Evolutionary conservation across 1,139 yeast genomes (phyloP), one percentile per base, ranked within the genome.

Genomic region (Debaryomyces robertsiae): DNA sequence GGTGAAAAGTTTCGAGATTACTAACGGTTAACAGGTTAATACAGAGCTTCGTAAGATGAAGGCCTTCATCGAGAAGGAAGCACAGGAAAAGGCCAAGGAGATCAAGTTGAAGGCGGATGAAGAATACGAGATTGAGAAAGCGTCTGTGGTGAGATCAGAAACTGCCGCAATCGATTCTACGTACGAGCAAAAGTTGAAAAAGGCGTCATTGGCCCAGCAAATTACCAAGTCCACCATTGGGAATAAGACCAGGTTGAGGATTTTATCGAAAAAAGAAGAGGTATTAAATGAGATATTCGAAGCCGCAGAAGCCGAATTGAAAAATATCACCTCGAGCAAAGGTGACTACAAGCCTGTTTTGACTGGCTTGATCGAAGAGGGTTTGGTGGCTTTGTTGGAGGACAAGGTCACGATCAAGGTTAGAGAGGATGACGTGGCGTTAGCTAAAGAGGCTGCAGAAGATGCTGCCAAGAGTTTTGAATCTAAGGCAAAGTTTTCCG

Each of bases 41-140:
- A 88, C 90, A 54, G 98, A 93, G 75, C 89, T 93, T 68, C 83
- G 84, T 67, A 93, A 93, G 76, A 93, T 94, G 97, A 96, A 93
- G 65, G 93, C 95, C 64, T 94, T 93, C 82, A 94, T 94, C 77
- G 88, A 85, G 73, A 91, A 91, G 79, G 99, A 94, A 73, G 98
- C 98, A 28, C 95, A 91, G 58, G 99, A 94, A 68, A 94, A 94
- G 75, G 97, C 98, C 50, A 88, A 87, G 67, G 99, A 94, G 67
- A 90, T 94, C 60, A 84, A 78, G 64, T 77, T 93, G 60, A 94
- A 93, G 75, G 96, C 98, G 31, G 96, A 94, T 63, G 98, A 94
- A 68, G 99, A 94, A 69, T 94, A 93, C 64, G 98, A 94, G 67
- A 90, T 93, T 58, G 98, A 93, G 67, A 94, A 93, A 75, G 94